phyloP scores from a whole-genome alignment of 371 early-diverging fungal genomes.

The Mortierella sp. region DNA sequence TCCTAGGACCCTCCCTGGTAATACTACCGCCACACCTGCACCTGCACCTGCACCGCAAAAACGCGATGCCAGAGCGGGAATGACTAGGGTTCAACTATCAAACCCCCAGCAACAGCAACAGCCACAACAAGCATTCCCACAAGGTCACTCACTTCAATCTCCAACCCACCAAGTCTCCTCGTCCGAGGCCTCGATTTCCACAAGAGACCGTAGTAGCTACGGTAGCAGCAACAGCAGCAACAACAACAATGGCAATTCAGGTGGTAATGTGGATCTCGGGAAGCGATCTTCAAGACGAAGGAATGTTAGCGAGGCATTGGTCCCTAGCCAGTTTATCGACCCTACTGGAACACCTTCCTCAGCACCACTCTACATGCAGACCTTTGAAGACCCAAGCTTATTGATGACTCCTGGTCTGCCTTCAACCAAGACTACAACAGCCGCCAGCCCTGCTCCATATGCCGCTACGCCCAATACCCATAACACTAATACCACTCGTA shows the following conservation, averaged over 20 bases:
- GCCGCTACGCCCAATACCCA: neutral
- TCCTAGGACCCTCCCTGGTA: too few species aligned
- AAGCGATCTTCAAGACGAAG: conserved; percentile 36
- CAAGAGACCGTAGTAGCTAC: neutral
- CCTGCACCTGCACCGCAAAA: conserved; percentile 32
- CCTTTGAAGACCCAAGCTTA: conserved; percentile 25
- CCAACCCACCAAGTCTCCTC: neutral
- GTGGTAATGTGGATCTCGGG: neutral
- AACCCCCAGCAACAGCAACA: neutral
- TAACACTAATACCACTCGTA: conserved; percentile 3
- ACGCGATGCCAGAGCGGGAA: conserved; percentile 20
- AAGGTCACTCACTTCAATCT: neutral
- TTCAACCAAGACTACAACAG: neutral
- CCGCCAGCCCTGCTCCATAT: neutral
- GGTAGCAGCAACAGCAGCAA: neutral
- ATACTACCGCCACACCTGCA: too few species aligned
- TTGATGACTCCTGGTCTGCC: neutral
- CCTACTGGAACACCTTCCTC: conserved; percentile 7
- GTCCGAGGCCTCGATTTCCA: neutral
- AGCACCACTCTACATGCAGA: conserved; percentile 25
- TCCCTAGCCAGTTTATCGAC: conserved; percentile 38
- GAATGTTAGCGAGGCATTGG: conserved; percentile 19
- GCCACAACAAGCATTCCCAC: neutral
- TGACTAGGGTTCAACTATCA: conserved; percentile 35
- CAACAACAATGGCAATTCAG: neutral